Evolutionary conservation across 352 stramenopile genomes (phyloP), one percentile per base, ranked within the genome.

Genomic region (Phytophthora multivora): DNA sequence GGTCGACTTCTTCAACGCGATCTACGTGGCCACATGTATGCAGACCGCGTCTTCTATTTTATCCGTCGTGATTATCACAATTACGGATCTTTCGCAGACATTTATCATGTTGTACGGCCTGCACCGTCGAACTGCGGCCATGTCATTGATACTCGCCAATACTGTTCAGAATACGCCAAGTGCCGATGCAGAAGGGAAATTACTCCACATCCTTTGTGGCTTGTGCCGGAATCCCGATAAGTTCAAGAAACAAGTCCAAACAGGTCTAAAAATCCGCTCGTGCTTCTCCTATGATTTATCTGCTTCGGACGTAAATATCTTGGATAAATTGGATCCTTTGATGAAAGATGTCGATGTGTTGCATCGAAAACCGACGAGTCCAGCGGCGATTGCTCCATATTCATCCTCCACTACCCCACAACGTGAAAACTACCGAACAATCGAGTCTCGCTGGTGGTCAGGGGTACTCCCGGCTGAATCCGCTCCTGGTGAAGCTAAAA

Each of bases 21-120:
- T 70, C 9, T 70, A 69, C 26, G 10, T 74, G 9, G 45, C 66
- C 0, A 51, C 41, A 0, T 63, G 45, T 10, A 70, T 74, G 66
- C 60, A 74, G 46, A 62, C 38, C 3, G 36, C 57, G 3, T 50
- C 59, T 2, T 69, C 59, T 6, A 15, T 52, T 5, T 10, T 51
- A 31, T 25, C 43, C 41, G 45, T 48, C 10, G 23, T 43, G n/a
- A 45, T 50, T 31, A 53, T 66, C 9, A 54, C 40, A 8, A 12
- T 12, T 9, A 59, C 42, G 2, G 49, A 66, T 51, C 18, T 60
- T 41, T 43, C 33, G 5, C 58, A 66, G 46, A 54, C 58, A 9
- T 5, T 36, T 15, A 16, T 51, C 19, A 60, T 66, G 58, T 13
- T 66, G 12, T 66, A 66, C 11, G 42, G 42, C 1, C 18, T 66